Conservation (phyloP, 768 basidiomycete genomes). For the Paxillus involutus region DNA sequence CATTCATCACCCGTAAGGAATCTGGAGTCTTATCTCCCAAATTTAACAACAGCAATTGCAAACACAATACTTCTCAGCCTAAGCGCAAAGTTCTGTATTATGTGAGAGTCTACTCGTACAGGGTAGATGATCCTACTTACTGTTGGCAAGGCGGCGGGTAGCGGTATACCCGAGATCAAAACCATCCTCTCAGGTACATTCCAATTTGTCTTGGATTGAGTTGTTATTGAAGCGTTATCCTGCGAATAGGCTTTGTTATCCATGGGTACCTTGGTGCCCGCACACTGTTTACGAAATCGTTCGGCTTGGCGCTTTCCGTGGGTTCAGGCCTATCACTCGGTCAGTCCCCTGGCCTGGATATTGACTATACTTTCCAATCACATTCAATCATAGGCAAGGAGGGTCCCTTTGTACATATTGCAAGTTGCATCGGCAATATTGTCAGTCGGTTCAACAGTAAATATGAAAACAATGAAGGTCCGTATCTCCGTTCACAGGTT, state of each 20-base stretch:
- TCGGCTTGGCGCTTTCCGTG: constrained; percentile 88
- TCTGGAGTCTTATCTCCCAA: constrained; percentile 62
- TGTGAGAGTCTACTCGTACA: constrained; percentile 28
- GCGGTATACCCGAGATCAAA: constrained; percentile 97
- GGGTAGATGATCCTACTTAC: constrained; percentile 14
- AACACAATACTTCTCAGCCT: constrained; percentile 25
- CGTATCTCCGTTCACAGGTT: constrained; percentile 11
- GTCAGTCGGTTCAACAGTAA: constrained; percentile 81
- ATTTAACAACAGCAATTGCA: constrained; percentile 36
- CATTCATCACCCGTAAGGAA: constrained; percentile 88
- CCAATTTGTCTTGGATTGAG: constrained; percentile 3
- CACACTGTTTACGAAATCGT: constrained; percentile 84
- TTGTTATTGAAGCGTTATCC: constrained; percentile 12
- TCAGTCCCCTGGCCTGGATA: constrained; percentile 18
- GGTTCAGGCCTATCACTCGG: constrained; percentile 91
- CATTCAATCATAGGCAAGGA: constrained; percentile 50
- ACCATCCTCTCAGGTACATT: constrained; percentile 77
- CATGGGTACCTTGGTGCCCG: constrained; percentile 94
- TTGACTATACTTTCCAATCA: constrained; percentile 1
- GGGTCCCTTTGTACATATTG: constrained; percentile 89
- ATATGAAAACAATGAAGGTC: constrained; percentile 95
- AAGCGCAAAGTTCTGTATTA: constrained; percentile 82
- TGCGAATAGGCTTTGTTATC: constrained; percentile 79
- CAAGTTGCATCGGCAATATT: constrained; percentile 91
- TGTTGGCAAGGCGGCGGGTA: constrained; percentile 76